Conservation (phyloP, 1,284 basidiomycete genomes). For the Omphalotus olearius region DNA sequence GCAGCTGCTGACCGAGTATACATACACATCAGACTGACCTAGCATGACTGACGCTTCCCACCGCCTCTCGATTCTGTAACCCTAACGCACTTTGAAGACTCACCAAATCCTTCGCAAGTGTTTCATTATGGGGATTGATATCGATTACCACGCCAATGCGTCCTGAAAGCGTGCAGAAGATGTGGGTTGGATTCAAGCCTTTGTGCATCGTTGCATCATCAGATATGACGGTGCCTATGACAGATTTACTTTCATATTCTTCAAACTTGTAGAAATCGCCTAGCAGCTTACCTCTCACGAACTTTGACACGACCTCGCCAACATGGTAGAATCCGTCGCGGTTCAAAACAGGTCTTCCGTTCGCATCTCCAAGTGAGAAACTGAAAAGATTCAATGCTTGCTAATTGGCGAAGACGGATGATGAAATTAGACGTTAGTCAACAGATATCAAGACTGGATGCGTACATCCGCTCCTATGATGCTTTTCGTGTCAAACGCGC, state of each 20-base stretch:
- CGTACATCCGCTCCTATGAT: constrained; percentile 79
- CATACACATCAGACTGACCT: constrained; percentile 39
- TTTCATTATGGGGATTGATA: constrained; percentile 49
- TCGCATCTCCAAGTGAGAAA: constrained; percentile 46
- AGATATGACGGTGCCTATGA: constrained; percentile 38
- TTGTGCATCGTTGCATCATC: constrained; percentile 30
- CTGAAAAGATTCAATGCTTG: constrained; percentile 75
- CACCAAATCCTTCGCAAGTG: constrained; percentile 68
- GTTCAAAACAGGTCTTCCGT: constrained; percentile 43
- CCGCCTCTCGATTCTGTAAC: constrained; percentile 35
- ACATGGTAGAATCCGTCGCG: constrained; percentile 62
- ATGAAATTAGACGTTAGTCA: constrained; percentile 2
- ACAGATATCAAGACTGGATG: constrained; percentile 3
- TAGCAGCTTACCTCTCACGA: constrained; percentile 52
- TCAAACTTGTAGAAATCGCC: too few relatives aligned
- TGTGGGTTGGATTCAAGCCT: constrained; percentile 50
- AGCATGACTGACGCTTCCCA: constrained; percentile 62
- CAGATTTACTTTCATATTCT: neutral
- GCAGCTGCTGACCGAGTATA: neutral
- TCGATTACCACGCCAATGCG: constrained; percentile 78
- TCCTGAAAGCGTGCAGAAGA: constrained; percentile 81
- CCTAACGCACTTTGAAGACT: constrained; percentile 1
- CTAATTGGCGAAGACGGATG: constrained; percentile 31
- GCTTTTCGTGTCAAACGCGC: constrained; percentile 46
- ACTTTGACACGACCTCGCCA: constrained; percentile 69